A percentile compares a stretch with the other conserved stretches of the same genome.
Conservation (phyloP, 2,329 filamentous ascomycete species). For the Elsinoe necatrix region DNA sequence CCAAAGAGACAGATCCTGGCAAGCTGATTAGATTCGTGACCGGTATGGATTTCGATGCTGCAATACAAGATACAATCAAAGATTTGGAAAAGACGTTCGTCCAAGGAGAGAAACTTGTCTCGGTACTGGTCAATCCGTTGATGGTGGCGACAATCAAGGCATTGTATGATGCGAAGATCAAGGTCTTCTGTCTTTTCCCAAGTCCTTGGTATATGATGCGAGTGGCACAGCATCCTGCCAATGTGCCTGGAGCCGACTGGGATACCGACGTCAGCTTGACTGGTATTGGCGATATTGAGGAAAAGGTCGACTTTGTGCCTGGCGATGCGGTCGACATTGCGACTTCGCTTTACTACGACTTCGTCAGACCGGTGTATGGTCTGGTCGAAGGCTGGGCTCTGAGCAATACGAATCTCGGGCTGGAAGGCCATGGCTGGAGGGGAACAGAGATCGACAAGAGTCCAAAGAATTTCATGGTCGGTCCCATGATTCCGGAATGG, state of each 20-base stretch:
- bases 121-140: background rate
- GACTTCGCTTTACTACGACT: background rate
- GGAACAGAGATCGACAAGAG: background rate
- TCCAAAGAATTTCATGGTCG: conserved; percentile 4
- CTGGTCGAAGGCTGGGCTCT: background rate
- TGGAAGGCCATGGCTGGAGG: conserved; percentile 1
- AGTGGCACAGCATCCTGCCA: background rate
- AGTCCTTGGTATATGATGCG: conserved; percentile 1
- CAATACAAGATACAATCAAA: background rate
- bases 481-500: conserved; percentile 3
- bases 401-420: background rate
- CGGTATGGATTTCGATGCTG: background rate
- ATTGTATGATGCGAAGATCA: background rate
- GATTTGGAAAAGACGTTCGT: background rate
- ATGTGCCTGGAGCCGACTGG: background rate
- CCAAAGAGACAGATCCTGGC: background rate
- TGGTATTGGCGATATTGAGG: background rate
- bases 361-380: background rate
- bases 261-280: background rate
- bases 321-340: background rate
- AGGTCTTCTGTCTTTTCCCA: background rate
- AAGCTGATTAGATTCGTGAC: background rate
- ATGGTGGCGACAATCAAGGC: background rate
- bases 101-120: background rate
- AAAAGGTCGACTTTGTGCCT: background rate